These are phyloP conservation scores for Sindora glabra DNA, from an alignment of 306 rosid genomes.

Conservation along the genomic window DNA sequence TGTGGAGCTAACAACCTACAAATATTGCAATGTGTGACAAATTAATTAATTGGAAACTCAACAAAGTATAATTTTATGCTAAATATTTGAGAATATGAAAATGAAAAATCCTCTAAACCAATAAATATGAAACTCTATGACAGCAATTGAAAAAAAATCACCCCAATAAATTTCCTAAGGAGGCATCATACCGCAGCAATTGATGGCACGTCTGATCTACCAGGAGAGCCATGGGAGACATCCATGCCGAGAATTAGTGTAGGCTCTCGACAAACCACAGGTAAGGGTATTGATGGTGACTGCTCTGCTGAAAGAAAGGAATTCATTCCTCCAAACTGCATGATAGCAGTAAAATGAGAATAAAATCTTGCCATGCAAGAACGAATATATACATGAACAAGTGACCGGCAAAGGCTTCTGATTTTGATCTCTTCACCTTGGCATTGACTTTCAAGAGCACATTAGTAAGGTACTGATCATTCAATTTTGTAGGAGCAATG, in stretches of 20 bases:
- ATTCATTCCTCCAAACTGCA: slow-evolving; percentile 45
- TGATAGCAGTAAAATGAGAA: not conserved
- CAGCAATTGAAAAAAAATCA: not conserved
- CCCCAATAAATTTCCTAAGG: not conserved
- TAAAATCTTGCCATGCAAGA: not conserved
- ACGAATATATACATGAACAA: not conserved
- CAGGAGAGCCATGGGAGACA: slow-evolving; percentile 51
- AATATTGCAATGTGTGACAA: not conserved
- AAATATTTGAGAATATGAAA: too few species aligned
- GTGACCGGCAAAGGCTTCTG: not conserved
- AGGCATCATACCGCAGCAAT: slow-evolving; percentile 40
- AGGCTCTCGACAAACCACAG: slow-evolving; percentile 21
- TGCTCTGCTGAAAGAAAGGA: slow-evolving; percentile 17
- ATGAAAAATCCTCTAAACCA: not conserved
- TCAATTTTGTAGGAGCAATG: slow-evolving; percentile 30
- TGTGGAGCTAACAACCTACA: slow-evolving; percentile 39
- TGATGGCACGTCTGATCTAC: slow-evolving; percentile 30
- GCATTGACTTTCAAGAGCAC: slow-evolving; percentile 43
- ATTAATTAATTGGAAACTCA: too few species aligned
- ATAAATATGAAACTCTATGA: not conserved
- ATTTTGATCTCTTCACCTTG: slow-evolving; percentile 34
- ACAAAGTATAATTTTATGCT: too few species aligned
- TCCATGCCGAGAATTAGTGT: slow-evolving; percentile 47
- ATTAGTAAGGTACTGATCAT: slow-evolving; percentile 39
- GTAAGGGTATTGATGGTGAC: slow-evolving; percentile 26